Conservation (phyloP, 2,329 filamentous ascomycete genomes). For the Tolypocladium album region DNA sequence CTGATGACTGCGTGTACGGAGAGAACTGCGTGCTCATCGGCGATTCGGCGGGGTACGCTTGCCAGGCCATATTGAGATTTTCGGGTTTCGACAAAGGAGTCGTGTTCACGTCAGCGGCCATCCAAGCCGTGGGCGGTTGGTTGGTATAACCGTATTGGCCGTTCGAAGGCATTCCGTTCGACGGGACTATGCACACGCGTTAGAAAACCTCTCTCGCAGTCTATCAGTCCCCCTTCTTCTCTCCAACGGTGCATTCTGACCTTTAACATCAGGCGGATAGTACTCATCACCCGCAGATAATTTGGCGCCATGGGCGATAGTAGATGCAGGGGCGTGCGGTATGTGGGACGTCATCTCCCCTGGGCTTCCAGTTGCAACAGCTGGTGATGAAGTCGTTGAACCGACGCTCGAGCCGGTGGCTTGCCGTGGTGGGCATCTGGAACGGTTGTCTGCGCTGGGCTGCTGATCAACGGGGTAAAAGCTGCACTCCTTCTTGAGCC, state of each 20-base stretch:
- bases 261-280: slow-evolving; percentile 27
- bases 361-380: slow-evolving; percentile 29
- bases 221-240: background rate
- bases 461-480: slow-evolving; percentile 83
- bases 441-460: slow-evolving; percentile 35
- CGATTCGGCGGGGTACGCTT: slow-evolving; percentile 37
- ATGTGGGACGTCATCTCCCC: slow-evolving; percentile 27
- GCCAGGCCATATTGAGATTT: slow-evolving; percentile 36
- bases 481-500: slow-evolving; percentile 87
- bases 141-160: slow-evolving; percentile 27
- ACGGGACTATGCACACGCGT: slow-evolving; percentile 15
- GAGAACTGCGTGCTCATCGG: slow-evolving; percentile 39
- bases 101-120: slow-evolving; percentile 28
- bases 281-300: slow-evolving; percentile 22
- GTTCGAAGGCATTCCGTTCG: slow-evolving; percentile 19
- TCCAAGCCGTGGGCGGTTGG: slow-evolving; percentile 31
- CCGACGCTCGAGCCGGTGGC: slow-evolving; percentile 26
- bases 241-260: slow-evolving; percentile 22
- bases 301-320: background rate
- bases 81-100: slow-evolving; percentile 28
- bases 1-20: slow-evolving; percentile 32
- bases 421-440: slow-evolving; percentile 28
- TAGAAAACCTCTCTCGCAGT: background rate
- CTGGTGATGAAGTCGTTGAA: slow-evolving; percentile 39
- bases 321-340: slow-evolving; percentile 7